Base-by-base conservation (phyloP, 768 basidiomycete genomes). In the Vararia minispora region DNA sequence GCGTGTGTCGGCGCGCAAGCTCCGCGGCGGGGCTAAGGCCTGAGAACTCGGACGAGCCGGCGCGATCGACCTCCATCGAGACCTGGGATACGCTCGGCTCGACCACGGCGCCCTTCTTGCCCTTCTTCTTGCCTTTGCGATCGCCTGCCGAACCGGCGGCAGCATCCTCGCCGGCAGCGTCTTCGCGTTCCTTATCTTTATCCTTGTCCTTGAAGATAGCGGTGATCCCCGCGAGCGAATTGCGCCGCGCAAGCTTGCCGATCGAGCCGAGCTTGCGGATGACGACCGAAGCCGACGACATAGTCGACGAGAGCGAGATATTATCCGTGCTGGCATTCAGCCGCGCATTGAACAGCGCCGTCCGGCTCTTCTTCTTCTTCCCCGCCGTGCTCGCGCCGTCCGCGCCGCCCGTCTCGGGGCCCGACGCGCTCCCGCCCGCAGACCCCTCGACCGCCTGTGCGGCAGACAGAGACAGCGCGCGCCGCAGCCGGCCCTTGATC, bases 281-380 rank as follows among this genome's bases (percentile, higher is more conserved):
- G 74, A 98, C 94, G 57, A 97, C 83, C 30, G 85, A 89, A 16
- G 94, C 94, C 35, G 84, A 88, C 46, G 83, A 87, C 50, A 95
- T 92, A 31, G 94, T 95, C 6, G 87, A 91, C 14, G 82, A 85
- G 27, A 98, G 72, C 20, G 91, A 95, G 47, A 98, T 94, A 58
- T 94, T 95, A 59, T 94, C 91, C 29, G 88, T 92, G 39, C 79
- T 84, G 29, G 79, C 75, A 55, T 95, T 94, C 50, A 86, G 61
- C 47, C 82, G 78, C 46, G 84, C 75, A 58, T 90, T 95, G 70
- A 98, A 92, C 47, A 97, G 55, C 16, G 76, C 78, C 6, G 47
- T 41, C 13, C 79, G 76, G 29, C 74, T 71, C 55, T 74, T 74
- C 61, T 83, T 86, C 69, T 84, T 85, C 21, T 42, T 41, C 47